Evolutionary conservation across 495 filamentous ascomycete species (phyloP), one percentile per base, ranked within the genome.

Genomic region (Xylaria nigripes): DNA sequence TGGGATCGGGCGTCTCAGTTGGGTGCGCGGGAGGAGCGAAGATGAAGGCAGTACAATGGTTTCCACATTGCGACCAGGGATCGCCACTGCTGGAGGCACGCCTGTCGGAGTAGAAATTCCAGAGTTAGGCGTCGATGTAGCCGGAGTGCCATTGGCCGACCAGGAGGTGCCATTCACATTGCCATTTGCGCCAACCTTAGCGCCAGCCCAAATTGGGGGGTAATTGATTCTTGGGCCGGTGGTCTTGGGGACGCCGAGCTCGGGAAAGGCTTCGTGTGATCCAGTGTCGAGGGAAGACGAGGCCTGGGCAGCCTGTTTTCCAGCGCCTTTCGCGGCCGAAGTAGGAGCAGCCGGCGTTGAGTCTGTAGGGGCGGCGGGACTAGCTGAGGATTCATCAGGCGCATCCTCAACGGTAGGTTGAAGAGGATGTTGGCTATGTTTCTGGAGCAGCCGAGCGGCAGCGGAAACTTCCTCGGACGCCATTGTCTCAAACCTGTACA

Each of bases 211-310:
- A 41, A 84, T 78, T 38, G 83, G 81, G 29, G 85, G 74, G 48
- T 66, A 80, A 72, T 58, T 83, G 71, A 57, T 56, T 49, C 63
- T 69, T 18, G 75, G 68, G 19, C 85, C 72, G 70, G 86, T 85
- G 29, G 85, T 76, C 57, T 71, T 73, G 10, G 81, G 81, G 45
- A 85, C 82, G 46, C 88, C 93, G 44, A 98, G 77, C 32, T 89
- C 82, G 18, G 93, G 93, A 73, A 98, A 98, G 38, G 85, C 72
- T 69, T 96, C 92, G 63, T 90, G 86, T 3, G 90, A 96, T 58
- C 85, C 76, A 7, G 89, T 86, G 68, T 97, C 87, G 43, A 95
- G 65, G 41, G 71, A 65, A 10, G 72, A 55, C 44, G 78, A 74
- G 50, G 73, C 68, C 43, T 72, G 64, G 54, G 68, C 70, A 63